Conservation (phyloP, 2,329 filamentous ascomycete species). For the Botrytis porri region DNA sequence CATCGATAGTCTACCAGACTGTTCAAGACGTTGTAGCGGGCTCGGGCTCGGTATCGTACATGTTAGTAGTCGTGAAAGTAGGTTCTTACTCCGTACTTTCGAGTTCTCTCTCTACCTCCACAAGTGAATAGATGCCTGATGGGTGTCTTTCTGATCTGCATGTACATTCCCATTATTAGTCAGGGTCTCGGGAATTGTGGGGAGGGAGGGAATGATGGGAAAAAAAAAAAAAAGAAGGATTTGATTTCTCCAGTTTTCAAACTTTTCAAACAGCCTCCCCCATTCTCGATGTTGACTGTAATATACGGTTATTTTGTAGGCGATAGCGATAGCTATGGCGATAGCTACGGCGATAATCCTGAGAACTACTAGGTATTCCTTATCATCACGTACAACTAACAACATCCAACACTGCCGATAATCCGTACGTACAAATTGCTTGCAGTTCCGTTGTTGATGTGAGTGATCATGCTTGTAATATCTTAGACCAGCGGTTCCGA, state of each 20-base stretch:
- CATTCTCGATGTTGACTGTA: background rate
- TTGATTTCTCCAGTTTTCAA: background rate
- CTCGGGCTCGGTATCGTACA: slow-evolving; percentile 9
- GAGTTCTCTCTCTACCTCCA: background rate
- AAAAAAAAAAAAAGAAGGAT: background rate
- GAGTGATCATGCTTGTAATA: slow-evolving; percentile 13
- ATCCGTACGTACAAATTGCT: slow-evolving; percentile 11
- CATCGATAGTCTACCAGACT: slow-evolving; percentile 5
- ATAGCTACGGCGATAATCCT: background rate
- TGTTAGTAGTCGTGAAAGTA: slow-evolving; percentile 6
- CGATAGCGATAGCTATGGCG: background rate
- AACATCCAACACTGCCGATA: background rate
- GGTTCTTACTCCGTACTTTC: slow-evolving; percentile 1
- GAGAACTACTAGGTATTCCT: background rate
- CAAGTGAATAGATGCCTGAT: background rate
- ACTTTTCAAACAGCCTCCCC: background rate
- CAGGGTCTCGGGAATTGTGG: slow-evolving; percentile 3
- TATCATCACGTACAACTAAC: slow-evolving; percentile 9
- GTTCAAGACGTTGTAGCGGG: background rate
- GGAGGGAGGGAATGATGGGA: background rate
- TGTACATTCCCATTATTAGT: background rate
- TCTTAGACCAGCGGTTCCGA: background rate
- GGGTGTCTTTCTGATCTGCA: background rate
- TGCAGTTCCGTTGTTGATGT: slow-evolving; percentile 16
- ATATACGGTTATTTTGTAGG: background rate